Evolutionary conservation across 306 rosid genomes (phyloP), one percentile per base, ranked within the genome.

Genomic region (Lupinus albus): DNA sequence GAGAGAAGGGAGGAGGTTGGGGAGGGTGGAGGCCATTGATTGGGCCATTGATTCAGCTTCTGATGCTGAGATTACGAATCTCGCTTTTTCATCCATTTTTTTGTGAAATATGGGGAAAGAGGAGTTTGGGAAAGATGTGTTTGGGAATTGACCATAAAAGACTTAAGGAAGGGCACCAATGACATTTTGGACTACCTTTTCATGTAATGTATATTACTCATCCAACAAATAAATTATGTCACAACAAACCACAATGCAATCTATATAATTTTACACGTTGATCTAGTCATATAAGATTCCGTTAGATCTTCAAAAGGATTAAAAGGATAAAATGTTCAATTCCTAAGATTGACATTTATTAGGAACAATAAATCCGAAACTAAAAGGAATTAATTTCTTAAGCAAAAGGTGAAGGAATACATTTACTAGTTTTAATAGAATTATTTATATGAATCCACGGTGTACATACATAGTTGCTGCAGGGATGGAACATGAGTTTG

Each of bases 31-130:
- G 72, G 59, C 70, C 2, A 72, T 53, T 1, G 74, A 59, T 64
- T 80, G 50, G 38, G 82, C 83, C 91, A 81, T 69, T 21, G 91
- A 64, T 56, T 81, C 67, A 7, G 78, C 97, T n/a, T 89, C 92
- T 0, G 83, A 12, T 4, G 90, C 83, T 70, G 82, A 62, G 49
- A 93, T 93, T 13, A 88, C 81, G 73, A 93, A 93, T 72, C 79
- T 80, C 42, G 81, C 79, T 56, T 41, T 79, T 60, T 46, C 36
- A 32, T 78, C 89, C 97, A 91, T 91, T 58, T 54, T n/a, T n/a
- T n/a, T n/a, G n/a, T n/a, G n/a, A n/a, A n/a, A n/a, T n/a, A n/a
- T n/a, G n/a, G n/a, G n/a, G n/a, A n/a, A n/a, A n/a, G n/a, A n/a
- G n/a, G n/a, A n/a, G n/a, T n/a, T n/a, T n/a, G n/a, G n/a, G n/a